Conservation (phyloP, 805 yeast genomes). For the Jamesozyma gamospora region DNA sequence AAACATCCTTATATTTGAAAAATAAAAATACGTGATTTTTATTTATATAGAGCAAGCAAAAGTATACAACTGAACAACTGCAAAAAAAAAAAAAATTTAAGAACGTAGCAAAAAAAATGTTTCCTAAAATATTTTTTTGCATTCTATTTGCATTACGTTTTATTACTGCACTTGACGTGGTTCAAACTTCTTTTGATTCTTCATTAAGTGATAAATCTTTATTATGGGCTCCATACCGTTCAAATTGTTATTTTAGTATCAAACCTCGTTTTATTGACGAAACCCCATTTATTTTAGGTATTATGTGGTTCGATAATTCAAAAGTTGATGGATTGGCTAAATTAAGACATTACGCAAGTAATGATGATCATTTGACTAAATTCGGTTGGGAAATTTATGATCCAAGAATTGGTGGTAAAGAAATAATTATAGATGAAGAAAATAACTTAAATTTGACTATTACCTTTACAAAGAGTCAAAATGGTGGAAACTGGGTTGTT, state of each 20-base stretch:
- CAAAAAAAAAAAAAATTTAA: no score
- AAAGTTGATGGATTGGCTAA: constrained; percentile 41
- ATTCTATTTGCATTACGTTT: no score
- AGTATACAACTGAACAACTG: no score
- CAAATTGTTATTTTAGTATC: constrained; percentile 77
- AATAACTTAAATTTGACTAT: constrained; percentile 53
- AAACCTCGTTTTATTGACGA: constrained; percentile 47
- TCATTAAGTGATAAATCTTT: no score
- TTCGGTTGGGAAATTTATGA: constrained; percentile 88
- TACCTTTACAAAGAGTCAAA: constrained; percentile 63
- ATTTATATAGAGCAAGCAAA: no score
- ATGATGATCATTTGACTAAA: constrained; percentile 53
- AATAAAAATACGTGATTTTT: no score
- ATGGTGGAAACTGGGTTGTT: constrained; percentile 73
- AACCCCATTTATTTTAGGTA: constrained; percentile 66
- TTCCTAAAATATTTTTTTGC: no score
- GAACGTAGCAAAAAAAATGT: no score
- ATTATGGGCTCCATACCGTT: constrained; percentile 89
- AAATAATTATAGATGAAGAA: constrained; percentile 58
- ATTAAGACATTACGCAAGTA: constrained; percentile 69
- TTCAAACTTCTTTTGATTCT: no score
- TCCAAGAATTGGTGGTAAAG: constrained; percentile 79
- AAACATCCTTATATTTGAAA: no score
- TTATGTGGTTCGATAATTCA: constrained; percentile 79
- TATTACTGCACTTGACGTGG: no score